Percentiles rank a stretch among this genome's conserved stretches.
Conservation (phyloP, 2,329 filamentous ascomycete genomes). For the Nothopassalora personata region DNA sequence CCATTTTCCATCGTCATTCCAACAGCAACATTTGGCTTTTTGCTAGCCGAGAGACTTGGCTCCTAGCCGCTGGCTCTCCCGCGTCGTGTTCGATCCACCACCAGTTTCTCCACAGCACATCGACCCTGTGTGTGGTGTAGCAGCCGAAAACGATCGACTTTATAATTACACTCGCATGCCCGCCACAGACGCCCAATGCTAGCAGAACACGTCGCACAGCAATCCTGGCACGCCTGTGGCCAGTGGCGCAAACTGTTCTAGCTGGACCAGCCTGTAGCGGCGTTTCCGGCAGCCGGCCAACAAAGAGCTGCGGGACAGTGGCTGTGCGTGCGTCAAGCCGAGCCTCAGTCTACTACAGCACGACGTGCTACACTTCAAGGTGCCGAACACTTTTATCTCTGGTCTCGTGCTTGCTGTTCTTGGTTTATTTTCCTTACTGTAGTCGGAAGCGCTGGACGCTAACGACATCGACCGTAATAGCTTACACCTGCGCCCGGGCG, state of each 20-base stretch:
- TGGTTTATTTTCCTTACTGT: background rate
- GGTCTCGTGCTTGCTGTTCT: background rate
- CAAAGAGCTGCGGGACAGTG: background rate
- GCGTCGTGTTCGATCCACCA: background rate
- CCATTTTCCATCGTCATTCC: background rate
- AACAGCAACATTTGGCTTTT: background rate
- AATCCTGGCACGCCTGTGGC: background rate
- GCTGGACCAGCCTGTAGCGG: background rate
- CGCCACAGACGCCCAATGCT: conserved; percentile 1
- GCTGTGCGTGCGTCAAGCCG: background rate
- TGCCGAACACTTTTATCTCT: conserved; percentile 4
- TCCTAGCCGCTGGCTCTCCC: conserved; percentile 1
- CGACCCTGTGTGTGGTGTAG: background rate
- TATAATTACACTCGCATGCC: background rate
- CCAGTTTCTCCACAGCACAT: background rate
- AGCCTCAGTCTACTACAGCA: background rate
- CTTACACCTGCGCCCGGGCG: conserved; percentile 3
- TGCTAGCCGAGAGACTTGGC: background rate
- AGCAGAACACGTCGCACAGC: conserved; percentile 5
- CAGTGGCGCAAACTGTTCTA: conserved; percentile 3
- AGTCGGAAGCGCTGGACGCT: conserved; percentile 13
- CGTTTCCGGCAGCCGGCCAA: background rate
- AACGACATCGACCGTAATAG: conserved; percentile 6
- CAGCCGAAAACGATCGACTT: background rate
- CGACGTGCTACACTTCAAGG: conserved; percentile 2